phyloP scores from a whole-genome alignment of 768 basidiomycete species.

The Pleurotus salmoneostramineus region DNA sequence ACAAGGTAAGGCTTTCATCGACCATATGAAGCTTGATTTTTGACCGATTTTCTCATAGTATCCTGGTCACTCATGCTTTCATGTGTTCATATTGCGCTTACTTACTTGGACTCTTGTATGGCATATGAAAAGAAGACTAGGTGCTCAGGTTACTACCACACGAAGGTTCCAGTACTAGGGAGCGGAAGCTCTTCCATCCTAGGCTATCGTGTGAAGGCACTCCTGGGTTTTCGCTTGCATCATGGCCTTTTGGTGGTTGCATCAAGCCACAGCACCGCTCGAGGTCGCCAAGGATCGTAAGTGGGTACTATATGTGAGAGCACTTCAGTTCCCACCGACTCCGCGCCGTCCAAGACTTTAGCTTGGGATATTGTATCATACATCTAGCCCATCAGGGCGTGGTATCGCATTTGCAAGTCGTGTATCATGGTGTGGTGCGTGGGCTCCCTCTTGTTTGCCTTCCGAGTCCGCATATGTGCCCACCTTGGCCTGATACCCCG shows the following conservation, averaged over 20 bases:
- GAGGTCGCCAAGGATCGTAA: neutral
- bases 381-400: neutral
- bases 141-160: neutral
- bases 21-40: neutral
- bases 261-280: constrained; percentile 7
- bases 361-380: neutral
- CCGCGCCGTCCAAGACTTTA: constrained; percentile 5
- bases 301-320: neutral
- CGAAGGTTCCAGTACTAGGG: too few species aligned
- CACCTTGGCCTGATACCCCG: neutral
- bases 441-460: neutral
- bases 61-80: too few species aligned
- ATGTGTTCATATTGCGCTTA: neutral
- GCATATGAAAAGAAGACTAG: neutral
- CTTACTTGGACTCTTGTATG: neutral
- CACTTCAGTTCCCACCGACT: neutral
- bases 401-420: too few species aligned
- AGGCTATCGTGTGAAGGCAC: constrained; percentile 4
- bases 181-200: neutral
- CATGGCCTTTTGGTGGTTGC: neutral
- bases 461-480: neutral
- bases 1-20: neutral
- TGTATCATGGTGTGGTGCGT: neutral
- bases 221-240: neutral
- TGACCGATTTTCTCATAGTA: too few species aligned